phyloP scores from a whole-genome alignment of 371 early-diverging fungal genomes.

The Haplosporangium sp. region DNA sequence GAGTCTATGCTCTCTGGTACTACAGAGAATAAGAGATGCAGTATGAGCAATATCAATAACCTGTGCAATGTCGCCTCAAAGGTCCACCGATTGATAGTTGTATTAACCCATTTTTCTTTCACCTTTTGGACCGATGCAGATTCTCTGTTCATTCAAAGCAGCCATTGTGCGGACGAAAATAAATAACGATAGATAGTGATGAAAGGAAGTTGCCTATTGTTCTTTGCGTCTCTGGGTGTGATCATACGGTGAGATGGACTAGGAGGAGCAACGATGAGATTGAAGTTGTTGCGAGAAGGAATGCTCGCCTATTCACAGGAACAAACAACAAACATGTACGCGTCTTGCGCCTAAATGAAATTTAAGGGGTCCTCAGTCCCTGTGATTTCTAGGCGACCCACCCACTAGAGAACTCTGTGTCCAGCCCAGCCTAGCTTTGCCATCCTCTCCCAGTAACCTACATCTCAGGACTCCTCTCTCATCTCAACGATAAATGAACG shows the following conservation, averaged over 20 bases:
- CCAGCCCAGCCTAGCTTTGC: too few species aligned
- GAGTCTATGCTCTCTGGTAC: constrained; percentile 6
- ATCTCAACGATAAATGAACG: constrained; percentile 16
- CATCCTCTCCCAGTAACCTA: neutral
- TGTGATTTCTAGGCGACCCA: too few species aligned
- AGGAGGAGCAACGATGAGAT: too few species aligned
- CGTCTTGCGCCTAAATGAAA: too few species aligned
- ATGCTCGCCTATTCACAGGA: too few species aligned
- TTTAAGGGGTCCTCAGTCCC: too few species aligned
- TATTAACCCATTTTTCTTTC: neutral
- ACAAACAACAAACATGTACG: too few species aligned
- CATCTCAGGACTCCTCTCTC: neutral
- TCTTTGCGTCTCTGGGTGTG: too few species aligned
- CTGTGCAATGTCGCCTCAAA: neutral
- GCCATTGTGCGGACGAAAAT: constrained; percentile 17
- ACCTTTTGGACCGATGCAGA: constrained; percentile 49
- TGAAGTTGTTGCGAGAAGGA: too few species aligned
- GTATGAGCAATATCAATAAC: too few species aligned
- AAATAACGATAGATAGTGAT: neutral
- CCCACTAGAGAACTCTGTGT: neutral
- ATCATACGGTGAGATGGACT: too few species aligned
- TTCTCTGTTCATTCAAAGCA: constrained; percentile 33
- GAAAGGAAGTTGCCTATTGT: neutral
- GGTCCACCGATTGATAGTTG: neutral
- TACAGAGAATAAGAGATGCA: neutral